Evolutionary conservation across 306 rosid species (phyloP).

Genomic region (Rosa lucieae): DNA sequence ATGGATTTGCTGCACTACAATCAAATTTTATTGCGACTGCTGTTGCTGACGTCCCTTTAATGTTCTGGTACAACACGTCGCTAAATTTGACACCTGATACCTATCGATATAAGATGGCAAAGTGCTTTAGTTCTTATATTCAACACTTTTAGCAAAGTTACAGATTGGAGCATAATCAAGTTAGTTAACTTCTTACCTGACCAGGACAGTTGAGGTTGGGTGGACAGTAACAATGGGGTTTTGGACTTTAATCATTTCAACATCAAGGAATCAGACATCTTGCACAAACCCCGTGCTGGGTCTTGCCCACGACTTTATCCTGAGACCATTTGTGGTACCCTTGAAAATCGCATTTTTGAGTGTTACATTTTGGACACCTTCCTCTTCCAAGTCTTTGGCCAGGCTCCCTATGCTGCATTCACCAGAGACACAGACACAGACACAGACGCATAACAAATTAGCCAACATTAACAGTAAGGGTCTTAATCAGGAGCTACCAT

Average conservation of each 20-base stretch:
- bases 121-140: not conserved
- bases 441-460: conserved; percentile 29
- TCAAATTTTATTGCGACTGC: conserved; percentile 14
- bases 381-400: conserved; percentile 29
- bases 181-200: conserved; percentile 26
- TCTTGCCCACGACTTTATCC: conserved; percentile 28
- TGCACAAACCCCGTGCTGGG: conserved; percentile 24
- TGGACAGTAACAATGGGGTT: conserved; percentile 30
- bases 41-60: conserved; percentile 19
- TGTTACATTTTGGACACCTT: conserved; percentile 27
- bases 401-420: conserved; percentile 23
- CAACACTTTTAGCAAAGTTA: not conserved
- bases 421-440: too few relatives aligned
- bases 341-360: conserved; percentile 8
- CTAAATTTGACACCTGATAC: conserved; percentile 8
- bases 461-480: not conserved
- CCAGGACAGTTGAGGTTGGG: conserved; percentile 18
- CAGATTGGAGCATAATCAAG: not conserved
- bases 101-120: not conserved
- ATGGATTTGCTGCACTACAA: conserved; percentile 24
- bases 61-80: not conserved
- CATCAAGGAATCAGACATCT: conserved; percentile 14
- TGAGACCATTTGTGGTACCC: conserved; percentile 19
- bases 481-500: too few relatives aligned
- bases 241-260: conserved; percentile 21